Evolutionary conservation across 768 basidiomycete genomes (phyloP), one percentile per base, ranked within the genome.

Genomic region (Tricholomella constricta): DNA sequence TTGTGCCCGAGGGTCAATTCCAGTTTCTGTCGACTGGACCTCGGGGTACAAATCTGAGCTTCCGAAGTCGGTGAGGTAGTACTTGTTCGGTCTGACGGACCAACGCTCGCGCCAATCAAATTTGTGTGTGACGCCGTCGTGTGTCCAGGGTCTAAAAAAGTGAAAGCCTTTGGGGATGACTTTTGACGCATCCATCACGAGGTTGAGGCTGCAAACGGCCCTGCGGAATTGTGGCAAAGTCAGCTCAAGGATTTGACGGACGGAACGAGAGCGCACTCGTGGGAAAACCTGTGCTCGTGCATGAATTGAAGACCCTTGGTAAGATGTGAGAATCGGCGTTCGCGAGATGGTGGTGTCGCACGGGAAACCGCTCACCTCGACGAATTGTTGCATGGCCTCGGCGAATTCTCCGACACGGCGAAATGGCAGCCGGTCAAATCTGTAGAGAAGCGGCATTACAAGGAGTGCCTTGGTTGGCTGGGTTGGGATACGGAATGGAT

Each of bases 81-180:
- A 17, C 54, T 66, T 1, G 15, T 31, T 2, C 14, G 48, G 25
- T 49, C 68, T 11, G 12, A 63, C 9, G 20, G 55, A 3, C 45
- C 55, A 1, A 15, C 52, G 27, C 10, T 54, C 31, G 25, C 19
- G 22, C 52, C 32, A 40, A 10, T 45, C 26, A 25, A 50, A 49
- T 14, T 37, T 17, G 3, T 19, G 0, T 15, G 9, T 23, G 22
- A 44, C 8, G 4, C 40, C 45, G 17, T 49, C 42, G 22, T 55
- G 54, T 10, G 48, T 40, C 25, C 8, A 1, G 10, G 20, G 23
- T 22, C 1, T 0, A 6, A 26, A 19, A 19, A 35, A 41, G 17
- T 55, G 42, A 38, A 36, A 44, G 25, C 48, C 48, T 29, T 43
- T 19, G 20, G 48, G 54, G 12, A 54, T 48, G 0, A 45, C 4